These are phyloP conservation scores for Dactylellina parvicollis DNA, from an alignment of 2,329 filamentous ascomycete genomes.

Conservation along the genomic window DNA sequence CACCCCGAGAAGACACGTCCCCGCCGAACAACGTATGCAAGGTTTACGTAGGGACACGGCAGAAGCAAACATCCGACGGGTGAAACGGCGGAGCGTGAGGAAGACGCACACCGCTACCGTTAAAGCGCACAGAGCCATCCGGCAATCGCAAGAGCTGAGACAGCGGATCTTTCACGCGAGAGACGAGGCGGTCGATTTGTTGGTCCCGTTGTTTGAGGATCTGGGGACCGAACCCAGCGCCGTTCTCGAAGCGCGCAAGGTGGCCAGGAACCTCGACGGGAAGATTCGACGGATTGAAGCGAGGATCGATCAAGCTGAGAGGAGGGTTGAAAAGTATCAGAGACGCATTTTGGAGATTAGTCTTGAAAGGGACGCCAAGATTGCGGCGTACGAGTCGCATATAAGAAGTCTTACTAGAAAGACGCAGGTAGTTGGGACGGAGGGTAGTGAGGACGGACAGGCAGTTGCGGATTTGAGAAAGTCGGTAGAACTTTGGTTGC, in stretches of 20 bases:
- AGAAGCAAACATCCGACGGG: constrained; percentile 31
- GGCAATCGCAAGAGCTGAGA: constrained; percentile 28
- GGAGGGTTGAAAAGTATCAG: constrained; percentile 20
- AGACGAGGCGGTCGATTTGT: constrained; percentile 41
- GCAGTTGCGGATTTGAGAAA: constrained; percentile 22
- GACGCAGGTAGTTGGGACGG: constrained; percentile 18
- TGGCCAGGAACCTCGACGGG: constrained; percentile 22
- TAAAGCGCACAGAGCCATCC: constrained; percentile 20
- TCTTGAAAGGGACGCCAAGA: constrained; percentile 14
- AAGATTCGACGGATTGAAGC: constrained; percentile 20
- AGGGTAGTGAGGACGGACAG: background rate
- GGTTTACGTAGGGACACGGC: constrained; percentile 21
- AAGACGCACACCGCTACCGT: constrained; percentile 1
- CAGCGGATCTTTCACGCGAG: constrained; percentile 35
- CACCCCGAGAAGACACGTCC: constrained; percentile 4
- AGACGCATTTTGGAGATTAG: constrained; percentile 9
- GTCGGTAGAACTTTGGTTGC: constrained; percentile 47
- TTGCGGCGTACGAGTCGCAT: constrained; percentile 19
- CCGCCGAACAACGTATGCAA: constrained; percentile 51
- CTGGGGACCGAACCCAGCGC: constrained; percentile 27
- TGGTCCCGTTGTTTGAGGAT: constrained; percentile 42
- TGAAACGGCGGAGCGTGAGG: constrained; percentile 28
- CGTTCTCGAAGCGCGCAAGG: constrained; percentile 27
- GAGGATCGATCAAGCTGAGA: constrained; percentile 22
- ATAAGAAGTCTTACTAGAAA: constrained; percentile 37